Evolutionary conservation across 192 early-diverging fungal genomes (phyloP), one percentile per base, ranked within the genome.

Genomic region (Entomortierella chlamydospora): DNA sequence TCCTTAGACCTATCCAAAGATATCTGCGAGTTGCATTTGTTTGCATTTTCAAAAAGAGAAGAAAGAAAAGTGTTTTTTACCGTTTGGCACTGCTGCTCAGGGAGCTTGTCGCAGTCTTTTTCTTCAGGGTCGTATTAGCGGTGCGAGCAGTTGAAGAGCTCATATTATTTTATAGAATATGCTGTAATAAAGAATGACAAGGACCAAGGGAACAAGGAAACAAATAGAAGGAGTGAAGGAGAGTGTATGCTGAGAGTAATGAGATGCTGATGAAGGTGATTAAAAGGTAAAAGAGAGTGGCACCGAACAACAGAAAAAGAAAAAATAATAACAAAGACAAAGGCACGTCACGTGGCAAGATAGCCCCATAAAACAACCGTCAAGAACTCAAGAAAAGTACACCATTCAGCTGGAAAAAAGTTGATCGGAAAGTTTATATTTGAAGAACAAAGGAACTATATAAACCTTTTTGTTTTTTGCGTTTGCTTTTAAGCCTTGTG

Each of bases 401-500:
- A 13, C 39, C 13, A 37, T 37, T 37, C 34, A 37, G 34, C 34
- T 20, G 45, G 45, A 47, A 47, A 47, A 33, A 57, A 54, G 52
- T 54, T 25, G 30, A 57, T 15, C 12, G 13, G 31, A 57, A 57
- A 57, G 31, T 54, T 54, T 54, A 54, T 54, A 57, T 47, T 47
- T 47, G 45, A 47, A 47, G 45, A 20, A 47, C 45, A 47, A 47
- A 47, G 45, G 45, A 47, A 20, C 45, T 47, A 47, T 47, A 47
- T 47, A 47, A 47, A 47, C 45, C 45, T 47, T 47, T 47, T 20
- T 47, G 45, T 20, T 47, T 20, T 47, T 47, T 47, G 45, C 45
- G 45, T 47, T 47, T 47, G 45, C 45, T 47, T 83, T n/a, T 74
- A 82, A 84, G 85, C 83, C 82, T 87, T 87, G 55, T 82, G 83